These are phyloP conservation scores for Sambucus nigra DNA, from an alignment of 129 eudicot genomes.

Conservation along the genomic window DNA sequence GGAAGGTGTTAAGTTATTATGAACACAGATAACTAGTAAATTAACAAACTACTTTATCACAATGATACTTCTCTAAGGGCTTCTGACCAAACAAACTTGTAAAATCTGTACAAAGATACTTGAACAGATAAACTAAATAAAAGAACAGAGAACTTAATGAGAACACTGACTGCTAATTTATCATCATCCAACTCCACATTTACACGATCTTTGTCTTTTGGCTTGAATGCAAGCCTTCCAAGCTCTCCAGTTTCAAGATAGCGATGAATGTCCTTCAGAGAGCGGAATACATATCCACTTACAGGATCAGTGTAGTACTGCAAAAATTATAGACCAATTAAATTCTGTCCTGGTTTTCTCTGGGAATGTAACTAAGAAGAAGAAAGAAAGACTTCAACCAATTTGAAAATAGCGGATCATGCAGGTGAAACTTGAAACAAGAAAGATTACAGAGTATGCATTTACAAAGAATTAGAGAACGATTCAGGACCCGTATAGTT, in stretches of 20 bases:
- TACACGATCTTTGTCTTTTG: constrained; percentile 16
- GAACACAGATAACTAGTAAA: too few species aligned
- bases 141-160: background rate
- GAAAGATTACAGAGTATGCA: too few species aligned
- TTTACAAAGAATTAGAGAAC: too few species aligned
- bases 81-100: background rate
- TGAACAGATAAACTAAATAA: background rate
- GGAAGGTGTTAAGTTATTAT: too few species aligned
- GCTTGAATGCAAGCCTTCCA: constrained; percentile 36
- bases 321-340: constrained; percentile 12
- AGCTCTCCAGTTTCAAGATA: constrained; percentile 58
- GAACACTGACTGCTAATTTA: constrained; percentile 20
- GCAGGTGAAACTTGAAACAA: too few species aligned
- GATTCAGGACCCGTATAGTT: too few species aligned
- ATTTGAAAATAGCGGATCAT: background rate
- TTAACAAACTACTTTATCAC: too few species aligned
- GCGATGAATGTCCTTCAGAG: constrained; percentile 50
- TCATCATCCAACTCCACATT: constrained; percentile 13
- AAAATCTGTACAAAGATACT: background rate
- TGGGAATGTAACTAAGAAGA: background rate
- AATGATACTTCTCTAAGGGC: too few species aligned
- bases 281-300: constrained; percentile 62
- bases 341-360: too few species aligned
- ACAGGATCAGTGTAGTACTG: constrained; percentile 83
- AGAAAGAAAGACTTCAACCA: background rate